These are phyloP conservation scores for Hypsizygus ulmarius DNA, from an alignment of 1,284 basidiomycete genomes.

Conservation along the genomic window DNA sequence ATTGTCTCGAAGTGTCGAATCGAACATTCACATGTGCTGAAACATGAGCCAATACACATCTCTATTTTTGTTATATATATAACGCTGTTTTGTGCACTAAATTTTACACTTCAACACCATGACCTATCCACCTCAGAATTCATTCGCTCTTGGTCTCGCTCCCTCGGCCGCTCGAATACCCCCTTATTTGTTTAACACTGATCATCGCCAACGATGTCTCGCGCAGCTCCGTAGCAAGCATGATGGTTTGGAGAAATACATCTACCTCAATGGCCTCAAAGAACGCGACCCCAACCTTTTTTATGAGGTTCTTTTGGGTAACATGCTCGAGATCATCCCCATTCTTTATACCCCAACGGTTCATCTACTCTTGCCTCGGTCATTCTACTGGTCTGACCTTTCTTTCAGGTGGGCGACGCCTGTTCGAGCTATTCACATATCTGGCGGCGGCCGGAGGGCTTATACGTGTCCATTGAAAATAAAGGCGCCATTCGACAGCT, in stretches of 20 bases:
- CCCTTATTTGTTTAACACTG: conserved; percentile 48
- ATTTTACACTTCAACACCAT: neutral
- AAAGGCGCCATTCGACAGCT: conserved; percentile 65
- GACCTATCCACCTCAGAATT: neutral
- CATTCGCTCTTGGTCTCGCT: neutral
- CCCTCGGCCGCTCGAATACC: conserved; percentile 36
- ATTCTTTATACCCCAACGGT: conserved; percentile 78
- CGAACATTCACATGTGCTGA: conserved; percentile 29
- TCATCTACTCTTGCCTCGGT: conserved; percentile 11
- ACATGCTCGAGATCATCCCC: conserved; percentile 58
- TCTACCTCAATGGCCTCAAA: conserved; percentile 65
- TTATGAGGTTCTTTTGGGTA: conserved; percentile 54
- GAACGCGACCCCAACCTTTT: conserved; percentile 63
- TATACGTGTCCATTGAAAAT: conserved; percentile 72
- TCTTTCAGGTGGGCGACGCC: conserved; percentile 70
- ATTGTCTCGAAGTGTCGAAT: conserved; percentile 18
- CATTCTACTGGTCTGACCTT: conserved; percentile 16
- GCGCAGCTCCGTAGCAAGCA: conserved; percentile 60
- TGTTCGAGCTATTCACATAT: conserved; percentile 76
- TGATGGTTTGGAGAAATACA: conserved; percentile 64
- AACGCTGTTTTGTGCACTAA: neutral
- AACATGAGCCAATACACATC: conserved; percentile 4
- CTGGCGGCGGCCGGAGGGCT: conserved; percentile 68
- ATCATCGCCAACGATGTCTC: conserved; percentile 59
- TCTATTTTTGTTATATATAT: neutral